These are phyloP conservation scores for Allium sativum DNA, from an alignment of 106 monocot species.

Conservation along the genomic window DNA sequence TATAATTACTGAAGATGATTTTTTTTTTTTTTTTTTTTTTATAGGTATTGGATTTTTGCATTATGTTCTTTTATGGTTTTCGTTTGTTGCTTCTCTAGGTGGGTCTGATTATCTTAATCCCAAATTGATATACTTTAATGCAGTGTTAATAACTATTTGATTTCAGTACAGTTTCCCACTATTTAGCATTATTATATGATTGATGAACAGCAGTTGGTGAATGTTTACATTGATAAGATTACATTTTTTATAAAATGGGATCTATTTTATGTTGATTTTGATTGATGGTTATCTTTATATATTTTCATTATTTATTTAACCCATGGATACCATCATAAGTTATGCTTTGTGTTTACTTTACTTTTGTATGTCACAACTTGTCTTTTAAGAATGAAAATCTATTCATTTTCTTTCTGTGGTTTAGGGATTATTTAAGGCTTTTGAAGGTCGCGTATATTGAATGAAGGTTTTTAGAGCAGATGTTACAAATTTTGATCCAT, in stretches of 20 bases:
- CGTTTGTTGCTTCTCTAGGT: background rate
- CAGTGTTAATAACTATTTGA: background rate
- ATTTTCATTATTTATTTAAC: background rate
- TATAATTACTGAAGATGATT: background rate
- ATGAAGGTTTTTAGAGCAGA: conserved; percentile 18
- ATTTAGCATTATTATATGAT: background rate
- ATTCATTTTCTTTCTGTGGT: too few species aligned
- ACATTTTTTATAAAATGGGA: conserved; percentile 3
- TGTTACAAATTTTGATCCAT: conserved; percentile 19
- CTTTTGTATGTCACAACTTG: background rate
- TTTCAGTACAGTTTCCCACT: background rate
- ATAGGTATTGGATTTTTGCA: background rate
- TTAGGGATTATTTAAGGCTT: background rate
- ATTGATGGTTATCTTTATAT: background rate
- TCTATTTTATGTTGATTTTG: background rate
- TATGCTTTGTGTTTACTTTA: background rate
- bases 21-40: too few species aligned
- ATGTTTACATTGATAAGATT: background rate
- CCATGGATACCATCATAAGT: background rate
- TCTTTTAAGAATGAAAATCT: background rate
- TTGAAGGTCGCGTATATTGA: conserved; percentile 3
- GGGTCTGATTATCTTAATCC: background rate
- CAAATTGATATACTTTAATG: conserved; percentile 2
- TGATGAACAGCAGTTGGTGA: background rate
- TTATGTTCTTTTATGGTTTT: background rate